Evolutionary conservation across 306 rosid genomes (phyloP), one percentile per base, ranked within the genome.

Genomic region (Trichosanthes cucumerina): DNA sequence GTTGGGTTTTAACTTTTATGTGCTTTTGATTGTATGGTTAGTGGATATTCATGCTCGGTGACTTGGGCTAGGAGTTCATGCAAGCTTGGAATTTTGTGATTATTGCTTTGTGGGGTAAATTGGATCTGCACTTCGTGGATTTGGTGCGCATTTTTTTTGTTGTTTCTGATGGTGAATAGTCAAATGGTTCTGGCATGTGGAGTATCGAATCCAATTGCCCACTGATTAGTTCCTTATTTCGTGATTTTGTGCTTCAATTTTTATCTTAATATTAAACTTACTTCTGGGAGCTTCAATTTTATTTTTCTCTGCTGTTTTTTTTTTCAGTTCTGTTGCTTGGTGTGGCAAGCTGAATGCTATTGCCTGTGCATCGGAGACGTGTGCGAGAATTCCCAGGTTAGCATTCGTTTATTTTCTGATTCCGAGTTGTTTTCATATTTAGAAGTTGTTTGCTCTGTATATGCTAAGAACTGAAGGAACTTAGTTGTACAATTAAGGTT

Each of bases 291-390:
- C 38, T 70, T 70, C 38, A 46, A 7, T 70, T 70, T 70, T 8
- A 21, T 12, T 7, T 21, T 50, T 39, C 31, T 58, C 77, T 79
- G 59, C 43, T 83, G 49, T 66, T 73, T 71, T 79, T 71, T 79
- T 62, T 85, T 81, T 86, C 87, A 95, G 97, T 84, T 93, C 92
- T 31, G 97, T 92, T 80, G 87, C 98, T 52, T 95, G 98, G 98
- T 95, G 98, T 52, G 96, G 96, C 56, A 92, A 91, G 89, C 81
- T 95, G 85, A 95, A 95, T 89, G 96, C 98, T 64, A 92, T 95
- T 63, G 97, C 97, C 59, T 95, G 98, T 85, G 97, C 98, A 66
- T 85, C 98, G 10, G 98, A 92, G 87, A 91, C 98, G 2, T 92
- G 97, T 84, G 96, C 93, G 7, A 92, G 97, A 84, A 92, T 92